Percentiles rank a stretch among this genome's conserved stretches.
Conservation (phyloP, 441 rosid species). For the Corymbia calophylla region DNA sequence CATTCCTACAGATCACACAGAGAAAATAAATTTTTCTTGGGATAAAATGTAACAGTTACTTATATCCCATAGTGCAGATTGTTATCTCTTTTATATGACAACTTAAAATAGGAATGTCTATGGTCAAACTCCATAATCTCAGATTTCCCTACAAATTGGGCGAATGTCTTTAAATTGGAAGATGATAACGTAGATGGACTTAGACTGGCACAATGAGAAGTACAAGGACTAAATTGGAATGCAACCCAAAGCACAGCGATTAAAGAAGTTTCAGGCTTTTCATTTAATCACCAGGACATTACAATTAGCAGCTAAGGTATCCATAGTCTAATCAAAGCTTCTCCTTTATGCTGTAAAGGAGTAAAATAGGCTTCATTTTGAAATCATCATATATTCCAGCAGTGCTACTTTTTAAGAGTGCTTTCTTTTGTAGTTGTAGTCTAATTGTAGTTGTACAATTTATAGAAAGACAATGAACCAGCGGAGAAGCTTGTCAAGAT, state of each 20-base stretch:
- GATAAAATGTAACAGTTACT: not conserved
- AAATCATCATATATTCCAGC: not conserved
- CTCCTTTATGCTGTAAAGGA: not conserved
- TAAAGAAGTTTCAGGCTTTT: not conserved
- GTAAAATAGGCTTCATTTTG: not conserved
- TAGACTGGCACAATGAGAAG: not conserved
- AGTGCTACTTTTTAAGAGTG: not conserved
- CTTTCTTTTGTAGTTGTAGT: conserved; percentile 2
- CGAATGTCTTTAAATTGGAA: not conserved
- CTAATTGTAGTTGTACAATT: conserved; percentile 10
- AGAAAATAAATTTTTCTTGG: not conserved
- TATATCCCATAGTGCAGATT: not conserved
- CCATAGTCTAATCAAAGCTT: not conserved
- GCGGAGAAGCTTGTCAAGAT: conserved; percentile 74
- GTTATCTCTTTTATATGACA: not conserved
- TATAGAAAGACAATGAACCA: conserved; percentile 57
- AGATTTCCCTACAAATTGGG: not conserved
- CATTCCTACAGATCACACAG: not conserved
- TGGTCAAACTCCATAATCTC: not conserved
- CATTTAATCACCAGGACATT: not conserved
- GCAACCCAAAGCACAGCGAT: not conserved
- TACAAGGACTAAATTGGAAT: not conserved
- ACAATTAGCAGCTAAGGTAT: not conserved
- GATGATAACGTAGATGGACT: not conserved
- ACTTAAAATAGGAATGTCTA: not conserved